A percentile compares a stretch with the other conserved stretches of the same genome.
Evolutionary conservation across 495 filamentous ascomycete genomes (phyloP).

Genomic region (Tuber microsphaerosporum): DNA sequence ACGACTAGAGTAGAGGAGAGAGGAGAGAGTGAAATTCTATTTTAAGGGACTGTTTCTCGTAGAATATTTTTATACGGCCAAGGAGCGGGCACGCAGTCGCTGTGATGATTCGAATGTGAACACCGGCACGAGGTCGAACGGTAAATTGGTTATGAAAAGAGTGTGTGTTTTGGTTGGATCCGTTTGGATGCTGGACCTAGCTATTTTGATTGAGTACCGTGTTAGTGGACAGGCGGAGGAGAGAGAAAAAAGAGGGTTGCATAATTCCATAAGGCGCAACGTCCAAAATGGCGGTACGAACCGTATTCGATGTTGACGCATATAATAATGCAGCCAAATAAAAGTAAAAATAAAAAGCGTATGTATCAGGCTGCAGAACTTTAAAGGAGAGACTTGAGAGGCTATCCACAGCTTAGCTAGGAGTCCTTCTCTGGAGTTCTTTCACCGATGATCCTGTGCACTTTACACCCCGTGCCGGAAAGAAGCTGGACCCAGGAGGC

Average conservation of each 20-base stretch:
- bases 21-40: neutral
- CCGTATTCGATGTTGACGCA: slow-evolving; percentile 35
- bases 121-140: slow-evolving; percentile 28
- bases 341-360: slow-evolving; percentile 12
- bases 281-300: slow-evolving; percentile 29
- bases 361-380: slow-evolving; percentile 2
- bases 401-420: slow-evolving; percentile 37
- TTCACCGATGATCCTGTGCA: slow-evolving; percentile 30
- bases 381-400: slow-evolving; percentile 38
- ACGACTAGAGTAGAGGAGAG: neutral
- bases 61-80: slow-evolving; percentile 25
- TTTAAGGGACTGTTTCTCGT: neutral
- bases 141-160: slow-evolving; percentile 33
- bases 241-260: slow-evolving; percentile 13
- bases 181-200: slow-evolving; percentile 37
- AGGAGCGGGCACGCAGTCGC: slow-evolving; percentile 37
- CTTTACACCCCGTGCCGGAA: slow-evolving; percentile 32
- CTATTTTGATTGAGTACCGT: slow-evolving; percentile 27
- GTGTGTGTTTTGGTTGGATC: slow-evolving; percentile 27
- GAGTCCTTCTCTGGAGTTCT: slow-evolving; percentile 36
- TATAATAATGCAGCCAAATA: slow-evolving; percentile 37
- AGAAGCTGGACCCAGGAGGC: slow-evolving; percentile 27
- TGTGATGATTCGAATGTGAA: slow-evolving; percentile 34
- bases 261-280: slow-evolving; percentile 22
- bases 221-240: slow-evolving; percentile 22